phyloP scores from a whole-genome alignment of 768 basidiomycete genomes.

The Agaricus subrufescens region DNA sequence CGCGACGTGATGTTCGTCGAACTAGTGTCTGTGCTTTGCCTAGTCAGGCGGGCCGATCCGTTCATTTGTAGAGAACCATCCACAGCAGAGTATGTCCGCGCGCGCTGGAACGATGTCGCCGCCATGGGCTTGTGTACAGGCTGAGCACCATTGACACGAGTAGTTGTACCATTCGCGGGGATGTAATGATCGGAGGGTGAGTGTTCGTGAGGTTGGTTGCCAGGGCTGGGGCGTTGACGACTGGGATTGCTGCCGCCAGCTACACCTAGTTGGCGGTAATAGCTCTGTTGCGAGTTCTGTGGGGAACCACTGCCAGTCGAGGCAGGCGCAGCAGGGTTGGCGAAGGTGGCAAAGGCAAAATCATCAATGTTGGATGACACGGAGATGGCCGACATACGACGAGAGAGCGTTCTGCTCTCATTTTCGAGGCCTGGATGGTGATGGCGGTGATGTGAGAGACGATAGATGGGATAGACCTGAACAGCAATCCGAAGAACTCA shows the following conservation, averaged over 20 bases:
- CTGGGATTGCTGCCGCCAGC: not conserved
- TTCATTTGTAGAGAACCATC: slow-evolving; percentile 26
- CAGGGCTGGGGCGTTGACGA: slow-evolving; percentile 12
- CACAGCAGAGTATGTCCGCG: slow-evolving; percentile 65
- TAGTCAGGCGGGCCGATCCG: slow-evolving; percentile 25
- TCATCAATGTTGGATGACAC: slow-evolving; percentile 51
- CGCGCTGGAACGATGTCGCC: slow-evolving; percentile 37
- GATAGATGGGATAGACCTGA: slow-evolving; percentile 5
- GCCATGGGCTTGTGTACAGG: slow-evolving; percentile 23
- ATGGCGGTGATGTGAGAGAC: slow-evolving; percentile 5
- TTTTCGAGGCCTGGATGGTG: slow-evolving; percentile 60
- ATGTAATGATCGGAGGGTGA: slow-evolving; percentile 14
- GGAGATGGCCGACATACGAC: slow-evolving; percentile 73
- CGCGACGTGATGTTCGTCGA: slow-evolving; percentile 20
- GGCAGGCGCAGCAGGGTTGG: slow-evolving; percentile 8
- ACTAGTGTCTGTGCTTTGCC: not conserved
- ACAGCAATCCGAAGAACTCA: slow-evolving; percentile 28
- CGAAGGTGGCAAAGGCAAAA: slow-evolving; percentile 16
- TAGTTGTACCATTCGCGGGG: slow-evolving; percentile 15
- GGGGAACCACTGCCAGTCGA: slow-evolving; percentile 3
- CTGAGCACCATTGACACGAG: slow-evolving; percentile 27
- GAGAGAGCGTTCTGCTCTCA: slow-evolving; percentile 75
- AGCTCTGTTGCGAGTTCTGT: slow-evolving; percentile 5
- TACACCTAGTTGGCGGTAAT: slow-evolving; percentile 12
- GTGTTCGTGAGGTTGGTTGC: slow-evolving; percentile 11